phyloP scores from a whole-genome alignment of 495 filamentous ascomycete genomes.

The Daldinia caldariorum region DNA sequence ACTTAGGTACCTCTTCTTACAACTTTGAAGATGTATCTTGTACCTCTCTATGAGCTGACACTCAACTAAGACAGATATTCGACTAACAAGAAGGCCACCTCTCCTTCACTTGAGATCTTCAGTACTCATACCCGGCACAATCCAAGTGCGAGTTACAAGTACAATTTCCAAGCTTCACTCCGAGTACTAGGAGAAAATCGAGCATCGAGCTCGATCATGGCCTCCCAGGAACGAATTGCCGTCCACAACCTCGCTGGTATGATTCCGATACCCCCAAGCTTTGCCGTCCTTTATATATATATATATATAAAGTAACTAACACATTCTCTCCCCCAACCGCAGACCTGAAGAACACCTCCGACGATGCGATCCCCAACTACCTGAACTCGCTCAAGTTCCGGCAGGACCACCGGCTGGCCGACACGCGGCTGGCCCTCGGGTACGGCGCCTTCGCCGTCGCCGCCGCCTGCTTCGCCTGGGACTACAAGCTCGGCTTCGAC shows the following conservation, averaged over 20 bases:
- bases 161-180: constrained; percentile 1
- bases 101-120: background rate
- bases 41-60: constrained; percentile 3
- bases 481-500: constrained; percentile 92
- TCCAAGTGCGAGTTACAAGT: constrained; percentile 6
- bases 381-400: constrained; percentile 83
- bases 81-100: constrained; percentile 36
- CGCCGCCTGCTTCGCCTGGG: constrained; percentile 84
- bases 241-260: constrained; percentile 75
- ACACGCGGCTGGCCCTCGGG: constrained; percentile 83
- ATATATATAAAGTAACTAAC: too few species aligned
- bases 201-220: constrained; percentile 49
- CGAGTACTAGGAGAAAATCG: background rate
- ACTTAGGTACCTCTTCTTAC: constrained; percentile 2
- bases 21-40: background rate
- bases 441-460: constrained; percentile 84
- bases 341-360: constrained; percentile 97
- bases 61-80: constrained; percentile 7
- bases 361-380: constrained; percentile 94
- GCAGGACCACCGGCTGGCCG: constrained; percentile 80
- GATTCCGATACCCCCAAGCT: background rate
- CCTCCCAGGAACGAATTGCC: constrained; percentile 66
- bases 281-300: too few species aligned
- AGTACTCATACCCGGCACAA: background rate
- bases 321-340: constrained; percentile 13